Conservation (phyloP, 805 yeast genomes). For the Cyberlindnera nakhonratchasimensis region DNA sequence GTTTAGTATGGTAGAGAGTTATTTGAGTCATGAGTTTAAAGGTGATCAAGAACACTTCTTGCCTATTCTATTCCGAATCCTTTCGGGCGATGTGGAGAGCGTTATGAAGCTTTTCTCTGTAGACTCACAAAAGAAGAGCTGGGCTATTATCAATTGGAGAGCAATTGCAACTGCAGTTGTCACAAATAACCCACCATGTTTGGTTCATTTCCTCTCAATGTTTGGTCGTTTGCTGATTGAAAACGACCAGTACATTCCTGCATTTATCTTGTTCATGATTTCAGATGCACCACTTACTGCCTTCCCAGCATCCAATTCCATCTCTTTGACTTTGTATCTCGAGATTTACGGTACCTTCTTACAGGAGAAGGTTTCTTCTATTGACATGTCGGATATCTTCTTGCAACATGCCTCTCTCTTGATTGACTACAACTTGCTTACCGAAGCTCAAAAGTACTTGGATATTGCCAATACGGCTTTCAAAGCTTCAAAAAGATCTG, state of each 20-base stretch:
- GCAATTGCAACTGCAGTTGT: constrained; percentile 41
- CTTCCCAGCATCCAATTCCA: constrained; percentile 12
- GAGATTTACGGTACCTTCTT: constrained; percentile 25
- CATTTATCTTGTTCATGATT: constrained; percentile 44
- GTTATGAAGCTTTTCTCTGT: constrained; percentile 48
- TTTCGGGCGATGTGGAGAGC: constrained; percentile 55
- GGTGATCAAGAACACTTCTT: constrained; percentile 41
- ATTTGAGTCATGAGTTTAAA: constrained; percentile 45
- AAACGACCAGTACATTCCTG: constrained; percentile 33
- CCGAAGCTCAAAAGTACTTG: constrained; percentile 60
- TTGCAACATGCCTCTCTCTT: constrained; percentile 64
- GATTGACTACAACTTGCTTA: constrained; percentile 59
- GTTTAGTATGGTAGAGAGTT: constrained; percentile 54
- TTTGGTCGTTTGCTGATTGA: constrained; percentile 47
- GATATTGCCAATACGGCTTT: constrained; percentile 45
- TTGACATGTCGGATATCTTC: constrained; percentile 56
- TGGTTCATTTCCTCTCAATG: constrained; percentile 42
- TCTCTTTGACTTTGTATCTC: constrained; percentile 30
- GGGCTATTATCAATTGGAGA: constrained; percentile 53
- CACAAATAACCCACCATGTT: constrained; percentile 33
- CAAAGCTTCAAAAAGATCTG: constrained; percentile 37
- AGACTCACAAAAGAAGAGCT: constrained; percentile 38
- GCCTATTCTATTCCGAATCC: constrained; percentile 58
- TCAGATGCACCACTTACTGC: constrained; percentile 44
- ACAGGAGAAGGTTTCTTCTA: constrained; percentile 25